Conservation (phyloP, 2,329 filamentous ascomycete species). For the Phaeomoniella chlamydospora region DNA sequence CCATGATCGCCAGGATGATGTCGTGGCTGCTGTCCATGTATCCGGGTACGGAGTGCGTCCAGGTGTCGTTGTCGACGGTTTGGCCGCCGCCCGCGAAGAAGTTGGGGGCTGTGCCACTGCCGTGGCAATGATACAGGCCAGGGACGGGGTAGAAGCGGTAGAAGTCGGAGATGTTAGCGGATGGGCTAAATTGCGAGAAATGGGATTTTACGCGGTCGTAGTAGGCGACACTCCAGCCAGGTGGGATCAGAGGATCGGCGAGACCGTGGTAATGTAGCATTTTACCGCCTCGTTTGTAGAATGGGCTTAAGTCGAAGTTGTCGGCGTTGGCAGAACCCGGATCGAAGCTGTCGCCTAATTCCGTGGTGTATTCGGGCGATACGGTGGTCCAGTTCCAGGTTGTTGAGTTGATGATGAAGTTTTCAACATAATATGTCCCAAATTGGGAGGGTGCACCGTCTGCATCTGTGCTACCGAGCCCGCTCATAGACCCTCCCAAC, state of each 20-base stretch:
- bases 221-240: constrained; percentile 41
- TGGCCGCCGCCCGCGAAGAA: constrained; percentile 24
- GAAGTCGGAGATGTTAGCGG: constrained; percentile 32
- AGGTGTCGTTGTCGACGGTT: constrained; percentile 14
- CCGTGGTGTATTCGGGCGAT: background rate
- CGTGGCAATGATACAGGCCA: constrained; percentile 36
- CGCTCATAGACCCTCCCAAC: background rate
- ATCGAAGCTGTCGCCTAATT: constrained; percentile 10
- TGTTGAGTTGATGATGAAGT: background rate
- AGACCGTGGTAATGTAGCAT: constrained; percentile 46
- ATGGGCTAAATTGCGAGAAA: constrained; percentile 32
- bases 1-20: constrained; percentile 19
- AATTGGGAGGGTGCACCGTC: background rate
- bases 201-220: constrained; percentile 35
- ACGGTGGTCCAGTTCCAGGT: background rate
- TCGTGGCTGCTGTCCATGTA: constrained; percentile 18
- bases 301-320: constrained; percentile 35
- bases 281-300: constrained; percentile 37
- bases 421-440: background rate
- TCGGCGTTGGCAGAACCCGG: constrained; percentile 35
- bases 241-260: constrained; percentile 36
- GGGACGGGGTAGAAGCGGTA: constrained; percentile 42
- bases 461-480: background rate
- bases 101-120: constrained; percentile 30
- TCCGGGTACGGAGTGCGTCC: constrained; percentile 12